Evolutionary conservation across 208 protist genomes (phyloP).

Genomic region (Crithidia sp.): DNA sequence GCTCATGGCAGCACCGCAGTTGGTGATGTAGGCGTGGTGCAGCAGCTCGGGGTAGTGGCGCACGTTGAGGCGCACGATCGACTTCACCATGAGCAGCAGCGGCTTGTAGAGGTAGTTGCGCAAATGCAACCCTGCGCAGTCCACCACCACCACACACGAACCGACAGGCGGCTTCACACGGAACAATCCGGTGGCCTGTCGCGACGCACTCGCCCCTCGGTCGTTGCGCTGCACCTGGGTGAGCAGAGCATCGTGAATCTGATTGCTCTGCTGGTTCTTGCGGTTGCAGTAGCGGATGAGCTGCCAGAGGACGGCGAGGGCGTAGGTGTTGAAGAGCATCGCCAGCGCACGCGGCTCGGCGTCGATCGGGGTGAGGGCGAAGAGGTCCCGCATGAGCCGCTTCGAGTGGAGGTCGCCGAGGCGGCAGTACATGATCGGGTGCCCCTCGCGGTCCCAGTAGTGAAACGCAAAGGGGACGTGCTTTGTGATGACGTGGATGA

Average conservation of each 20-base stretch:
- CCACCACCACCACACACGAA: conserved; percentile 48
- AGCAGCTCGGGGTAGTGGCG: conserved; percentile 62
- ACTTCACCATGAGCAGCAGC: conserved; percentile 40
- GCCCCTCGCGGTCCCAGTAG: conserved; percentile 73
- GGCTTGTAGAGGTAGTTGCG: conserved; percentile 41
- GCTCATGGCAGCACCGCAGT: conserved; percentile 45
- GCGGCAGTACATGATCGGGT: conserved; percentile 64
- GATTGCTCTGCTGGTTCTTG: conserved; percentile 29
- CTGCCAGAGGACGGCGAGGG: conserved; percentile 54
- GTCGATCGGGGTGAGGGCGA: conserved; percentile 51
- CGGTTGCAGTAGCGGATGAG: conserved; percentile 53
- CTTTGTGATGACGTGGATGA: conserved; percentile 40
- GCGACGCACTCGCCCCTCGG: neutral
- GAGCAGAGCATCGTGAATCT: conserved; percentile 25
- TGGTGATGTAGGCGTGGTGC: conserved; percentile 62
- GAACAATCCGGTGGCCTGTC: neutral
- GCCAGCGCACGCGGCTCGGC: conserved; percentile 47
- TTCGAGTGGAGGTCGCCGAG: conserved; percentile 40
- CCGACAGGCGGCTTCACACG: conserved; percentile 26
- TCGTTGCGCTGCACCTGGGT: neutral
- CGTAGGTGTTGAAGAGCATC: conserved; percentile 60
- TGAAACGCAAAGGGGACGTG: conserved; percentile 61
- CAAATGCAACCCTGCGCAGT: conserved; percentile 46
- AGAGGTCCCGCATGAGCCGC: conserved; percentile 44
- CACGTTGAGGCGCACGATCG: conserved; percentile 44